Evolutionary conservation across 495 filamentous ascomycete genomes (phyloP).

Genomic region (Penicillium longicatenatum): DNA sequence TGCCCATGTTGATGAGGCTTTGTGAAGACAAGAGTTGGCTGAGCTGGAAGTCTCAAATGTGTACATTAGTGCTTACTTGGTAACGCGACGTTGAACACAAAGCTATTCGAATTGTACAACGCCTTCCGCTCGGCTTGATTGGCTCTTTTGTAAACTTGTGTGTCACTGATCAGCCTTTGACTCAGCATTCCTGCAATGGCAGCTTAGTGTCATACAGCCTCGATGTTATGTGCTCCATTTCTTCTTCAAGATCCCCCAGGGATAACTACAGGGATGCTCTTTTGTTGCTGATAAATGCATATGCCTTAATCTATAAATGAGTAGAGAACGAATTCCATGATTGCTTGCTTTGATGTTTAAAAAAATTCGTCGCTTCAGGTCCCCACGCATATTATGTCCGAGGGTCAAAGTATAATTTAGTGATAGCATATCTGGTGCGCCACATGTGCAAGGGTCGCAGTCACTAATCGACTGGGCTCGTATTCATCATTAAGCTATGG

Average conservation of each 20-base stretch:
- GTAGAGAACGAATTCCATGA: background rate
- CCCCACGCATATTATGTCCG: too few relatives aligned
- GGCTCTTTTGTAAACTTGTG: background rate
- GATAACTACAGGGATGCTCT: background rate
- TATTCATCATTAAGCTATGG: background rate
- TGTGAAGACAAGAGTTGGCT: background rate
- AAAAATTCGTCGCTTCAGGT: too few relatives aligned
- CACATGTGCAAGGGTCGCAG: background rate
- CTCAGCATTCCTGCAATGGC: background rate
- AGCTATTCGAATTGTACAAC: background rate
- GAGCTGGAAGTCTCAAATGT: background rate
- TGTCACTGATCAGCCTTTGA: slow-evolving; percentile 1
- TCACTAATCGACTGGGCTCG: background rate
- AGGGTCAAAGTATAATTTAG: too few relatives aligned
- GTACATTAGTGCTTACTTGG: background rate
- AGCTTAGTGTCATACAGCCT: background rate
- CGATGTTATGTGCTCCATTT: background rate
- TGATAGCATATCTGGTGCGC: background rate
- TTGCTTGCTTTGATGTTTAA: background rate
- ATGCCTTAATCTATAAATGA: background rate
- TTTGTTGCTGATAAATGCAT: background rate
- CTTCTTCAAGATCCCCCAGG: background rate
- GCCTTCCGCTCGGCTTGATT: background rate
- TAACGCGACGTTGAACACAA: background rate
- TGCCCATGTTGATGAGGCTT: background rate